Percentiles rank a stretch among this genome's conserved stretches.
Conservation (phyloP, 1,284 basidiomycete genomes). For the Cutaneotrichosporon cyanovorans region DNA sequence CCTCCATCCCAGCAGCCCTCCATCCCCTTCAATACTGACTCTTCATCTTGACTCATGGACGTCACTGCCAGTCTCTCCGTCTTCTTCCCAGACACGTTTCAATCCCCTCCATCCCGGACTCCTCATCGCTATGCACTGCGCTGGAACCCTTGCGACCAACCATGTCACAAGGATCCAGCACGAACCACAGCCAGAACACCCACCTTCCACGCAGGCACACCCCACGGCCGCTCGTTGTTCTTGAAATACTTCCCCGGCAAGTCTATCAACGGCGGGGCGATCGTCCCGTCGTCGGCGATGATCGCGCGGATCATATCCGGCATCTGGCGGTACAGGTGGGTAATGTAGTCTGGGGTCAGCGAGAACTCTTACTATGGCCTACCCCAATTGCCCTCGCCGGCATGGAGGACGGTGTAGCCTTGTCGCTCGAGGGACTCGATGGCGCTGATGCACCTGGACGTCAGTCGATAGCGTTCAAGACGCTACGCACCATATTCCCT, state of each 20-base stretch:
- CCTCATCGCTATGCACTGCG: no score
- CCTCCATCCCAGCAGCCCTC: no score
- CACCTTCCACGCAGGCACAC: slow-evolving; percentile 29
- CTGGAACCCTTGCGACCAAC: no score
- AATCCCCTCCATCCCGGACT: no score
- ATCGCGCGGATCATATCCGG: slow-evolving; percentile 19
- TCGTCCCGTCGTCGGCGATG: slow-evolving; percentile 9
- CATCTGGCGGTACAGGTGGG: slow-evolving; percentile 23
- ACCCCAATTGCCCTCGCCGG: slow-evolving; percentile 17
- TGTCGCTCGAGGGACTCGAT: slow-evolving; percentile 14
- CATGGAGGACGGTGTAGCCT: slow-evolving; percentile 22
- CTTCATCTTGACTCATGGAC: no score
- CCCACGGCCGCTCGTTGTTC: slow-evolving; percentile 8
- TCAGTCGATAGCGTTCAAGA: not conserved
- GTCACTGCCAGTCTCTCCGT: no score
- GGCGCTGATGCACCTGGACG: slow-evolving; percentile 8
- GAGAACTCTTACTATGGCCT: not conserved
- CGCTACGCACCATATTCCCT: slow-evolving; percentile 8
- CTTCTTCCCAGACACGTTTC: no score
- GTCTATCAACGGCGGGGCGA: not conserved
- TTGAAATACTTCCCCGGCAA: slow-evolving; percentile 7
- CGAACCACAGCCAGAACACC: not conserved
- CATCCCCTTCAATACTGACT: no score
- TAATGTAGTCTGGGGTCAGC: slow-evolving; percentile 12
- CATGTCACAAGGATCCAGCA: no score